A percentile compares a stretch with the other conserved stretches of the same genome.
Conservation (phyloP, 2,329 filamentous ascomycete genomes). For the Mollisia scopiformis region DNA sequence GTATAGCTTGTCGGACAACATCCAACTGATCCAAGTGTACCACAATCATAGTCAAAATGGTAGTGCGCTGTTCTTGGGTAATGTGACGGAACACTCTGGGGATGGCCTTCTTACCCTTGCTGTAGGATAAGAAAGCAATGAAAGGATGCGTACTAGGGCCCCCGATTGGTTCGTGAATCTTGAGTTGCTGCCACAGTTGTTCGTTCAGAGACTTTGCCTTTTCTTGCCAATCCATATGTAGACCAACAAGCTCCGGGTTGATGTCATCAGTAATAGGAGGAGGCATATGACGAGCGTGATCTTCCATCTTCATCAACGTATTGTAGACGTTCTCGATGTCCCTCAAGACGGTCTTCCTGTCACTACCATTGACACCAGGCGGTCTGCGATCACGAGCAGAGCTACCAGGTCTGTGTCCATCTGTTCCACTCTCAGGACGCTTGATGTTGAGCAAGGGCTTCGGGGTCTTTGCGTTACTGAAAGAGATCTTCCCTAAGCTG, state of each 20-base stretch:
- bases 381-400: constrained; percentile 48
- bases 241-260: constrained; percentile 70
- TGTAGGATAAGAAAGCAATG: constrained; percentile 91
- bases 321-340: constrained; percentile 90
- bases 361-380: constrained; percentile 59
- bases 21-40: constrained; percentile 92
- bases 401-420: constrained; percentile 55
- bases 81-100: constrained; percentile 94
- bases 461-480: constrained; percentile 97
- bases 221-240: constrained; percentile 79
- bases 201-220: constrained; percentile 72
- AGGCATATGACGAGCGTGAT: constrained; percentile 83
- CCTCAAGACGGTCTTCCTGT: constrained; percentile 80
- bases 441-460: constrained; percentile 96
- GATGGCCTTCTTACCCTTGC: constrained; percentile 95
- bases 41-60: constrained; percentile 93
- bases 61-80: constrained; percentile 89
- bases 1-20: constrained; percentile 81
- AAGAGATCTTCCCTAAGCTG: constrained; percentile 95
- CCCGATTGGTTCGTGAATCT: constrained; percentile 90
- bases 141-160: constrained; percentile 83
- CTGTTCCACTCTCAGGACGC: constrained; percentile 71
- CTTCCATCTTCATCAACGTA: constrained; percentile 90
- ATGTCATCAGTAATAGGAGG: constrained; percentile 61
- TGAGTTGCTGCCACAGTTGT: constrained; percentile 82